Evolutionary conservation across 2,329 filamentous ascomycete genomes (phyloP).

Genomic region (Colletotrichum lini): DNA sequence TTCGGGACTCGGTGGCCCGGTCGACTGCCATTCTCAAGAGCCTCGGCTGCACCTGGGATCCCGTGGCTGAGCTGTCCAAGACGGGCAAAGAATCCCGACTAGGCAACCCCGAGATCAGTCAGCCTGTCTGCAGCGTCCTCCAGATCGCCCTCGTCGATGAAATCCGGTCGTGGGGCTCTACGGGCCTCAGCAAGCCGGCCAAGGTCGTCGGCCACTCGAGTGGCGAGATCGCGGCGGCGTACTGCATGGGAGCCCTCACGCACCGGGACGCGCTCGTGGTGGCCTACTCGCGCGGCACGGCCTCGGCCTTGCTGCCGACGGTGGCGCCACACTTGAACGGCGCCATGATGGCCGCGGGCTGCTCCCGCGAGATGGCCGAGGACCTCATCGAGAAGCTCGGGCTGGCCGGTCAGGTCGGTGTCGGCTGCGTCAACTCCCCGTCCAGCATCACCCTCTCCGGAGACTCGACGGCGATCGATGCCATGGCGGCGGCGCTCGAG

Average conservation of each 20-base stretch:
- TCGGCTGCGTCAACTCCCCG: slow-evolving; percentile 47
- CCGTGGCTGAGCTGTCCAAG: slow-evolving; percentile 13
- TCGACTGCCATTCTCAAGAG: slow-evolving; percentile 44
- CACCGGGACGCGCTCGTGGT: background rate
- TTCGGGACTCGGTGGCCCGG: slow-evolving; percentile 40
- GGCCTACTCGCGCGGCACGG: slow-evolving; percentile 24
- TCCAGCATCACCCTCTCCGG: slow-evolving; percentile 46
- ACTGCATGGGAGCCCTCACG: slow-evolving; percentile 39
- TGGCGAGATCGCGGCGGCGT: slow-evolving; percentile 58
- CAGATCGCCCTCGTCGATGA: slow-evolving; percentile 58
- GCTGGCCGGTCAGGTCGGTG: background rate
- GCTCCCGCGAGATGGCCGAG: background rate
- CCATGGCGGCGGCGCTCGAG: slow-evolving; percentile 49
- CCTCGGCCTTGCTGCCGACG: background rate
- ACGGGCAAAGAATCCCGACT: slow-evolving; percentile 2
- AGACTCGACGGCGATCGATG: slow-evolving; percentile 43
- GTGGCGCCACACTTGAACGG: background rate
- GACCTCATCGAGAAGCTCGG: no score
- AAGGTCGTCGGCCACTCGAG: slow-evolving; percentile 55
- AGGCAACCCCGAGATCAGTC: slow-evolving; percentile 44
- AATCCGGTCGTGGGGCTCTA: slow-evolving; percentile 49
- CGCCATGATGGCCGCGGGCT: slow-evolving; percentile 25
- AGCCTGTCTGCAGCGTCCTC: slow-evolving; percentile 53
- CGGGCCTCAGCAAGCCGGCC: slow-evolving; percentile 34
- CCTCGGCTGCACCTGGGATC: background rate